Evolutionary conservation across 1,284 basidiomycete genomes (phyloP), one percentile per base, ranked within the genome.

Genomic region (Xerocomus tenax): DNA sequence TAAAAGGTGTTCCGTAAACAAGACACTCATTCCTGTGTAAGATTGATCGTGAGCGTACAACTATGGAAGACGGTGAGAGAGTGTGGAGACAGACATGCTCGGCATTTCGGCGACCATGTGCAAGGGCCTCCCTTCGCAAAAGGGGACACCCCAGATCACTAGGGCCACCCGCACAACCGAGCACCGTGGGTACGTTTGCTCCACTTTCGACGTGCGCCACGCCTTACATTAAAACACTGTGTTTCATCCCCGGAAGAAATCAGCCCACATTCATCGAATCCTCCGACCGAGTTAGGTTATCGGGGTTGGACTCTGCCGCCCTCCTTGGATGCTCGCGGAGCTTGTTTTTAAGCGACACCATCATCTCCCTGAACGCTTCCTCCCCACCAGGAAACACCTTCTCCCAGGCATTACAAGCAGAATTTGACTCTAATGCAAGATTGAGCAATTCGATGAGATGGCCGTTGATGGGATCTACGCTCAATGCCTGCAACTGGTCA

Each of bases 391-490:
- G 65, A 53, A 58, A 69, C 40, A 57, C 54, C 45, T 66, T 62
- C 44, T 67, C 60, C 50, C 59, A 61, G 16, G 60, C 58, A 18
- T 61, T 61, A 51, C 61, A 63, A 15, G 57, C 57, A n/a, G 65
- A 60, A 45, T 73, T 75, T 29, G 73, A 68, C 43, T 88, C 82
- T 18, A 97, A 74, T 0, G 90, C 90, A 57, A 91, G 77, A 55
- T 91, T 87, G 36, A 97, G 77, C 43, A 96, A 71, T 51, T 92
- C 87, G 26, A 93, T 81, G 19, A 90, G 77, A 61, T 92, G 84
- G 1, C 85, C 78, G 59, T 96, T 94, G 55, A 91, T 86, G 0
- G 91, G 90, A 49, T 88, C 79, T 49, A 96, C 75, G 48, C 87
- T 84, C 39, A 96, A 71, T 0, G 91, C 85, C 82, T 92, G 59